Percentiles rank a stretch among this genome's conserved stretches.
Conservation (phyloP, 2,329 filamentous ascomycete genomes). For the Diaporthe caulivora region DNA sequence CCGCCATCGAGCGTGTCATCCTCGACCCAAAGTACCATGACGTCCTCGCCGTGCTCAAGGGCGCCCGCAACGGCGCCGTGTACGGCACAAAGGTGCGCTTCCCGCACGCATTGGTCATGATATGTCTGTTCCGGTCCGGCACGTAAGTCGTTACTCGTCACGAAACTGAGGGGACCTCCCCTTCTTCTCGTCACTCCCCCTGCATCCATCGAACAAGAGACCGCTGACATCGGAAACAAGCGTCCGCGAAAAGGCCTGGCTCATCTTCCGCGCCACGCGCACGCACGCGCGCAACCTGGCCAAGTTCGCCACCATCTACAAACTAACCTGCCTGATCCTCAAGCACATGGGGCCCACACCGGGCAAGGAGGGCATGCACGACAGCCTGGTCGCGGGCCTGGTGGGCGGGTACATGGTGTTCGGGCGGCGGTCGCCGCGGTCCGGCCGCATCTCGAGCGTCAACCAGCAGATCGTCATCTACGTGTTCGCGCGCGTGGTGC, state of each 20-base stretch:
- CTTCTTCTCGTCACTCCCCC: conserved; percentile 9
- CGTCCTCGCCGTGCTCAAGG: conserved; percentile 87
- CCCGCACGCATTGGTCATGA: conserved; percentile 98
- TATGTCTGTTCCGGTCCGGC: conserved; percentile 94
- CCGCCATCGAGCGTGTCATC: conserved; percentile 79
- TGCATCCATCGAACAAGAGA: background rate
- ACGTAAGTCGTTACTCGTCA: conserved; percentile 67
- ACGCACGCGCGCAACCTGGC: conserved; percentile 94
- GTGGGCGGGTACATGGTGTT: conserved; percentile 95
- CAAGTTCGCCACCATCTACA: conserved; percentile 92
- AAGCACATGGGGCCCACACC: conserved; percentile 70
- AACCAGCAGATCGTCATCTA: conserved; percentile 99
- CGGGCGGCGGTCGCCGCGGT: conserved; percentile 73
- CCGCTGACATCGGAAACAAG: conserved; percentile 46
- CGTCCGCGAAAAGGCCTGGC: conserved; percentile 79
- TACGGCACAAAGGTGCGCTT: conserved; percentile 99
- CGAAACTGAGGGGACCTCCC: conserved; percentile 25
- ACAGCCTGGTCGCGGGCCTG: conserved; percentile 88
- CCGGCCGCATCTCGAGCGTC: conserved; percentile 79
- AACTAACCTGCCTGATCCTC: conserved; percentile 81
- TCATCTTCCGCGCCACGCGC: conserved; percentile 87
- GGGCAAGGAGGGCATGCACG: conserved; percentile 78
- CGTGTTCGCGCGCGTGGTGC: conserved; percentile 90
- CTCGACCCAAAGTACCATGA: conserved; percentile 89
- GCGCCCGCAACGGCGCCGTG: conserved; percentile 94